Evolutionary conservation across 1,284 basidiomycete genomes (phyloP), one percentile per base, ranked within the genome.

Genomic region (Vanrija humicola): DNA sequence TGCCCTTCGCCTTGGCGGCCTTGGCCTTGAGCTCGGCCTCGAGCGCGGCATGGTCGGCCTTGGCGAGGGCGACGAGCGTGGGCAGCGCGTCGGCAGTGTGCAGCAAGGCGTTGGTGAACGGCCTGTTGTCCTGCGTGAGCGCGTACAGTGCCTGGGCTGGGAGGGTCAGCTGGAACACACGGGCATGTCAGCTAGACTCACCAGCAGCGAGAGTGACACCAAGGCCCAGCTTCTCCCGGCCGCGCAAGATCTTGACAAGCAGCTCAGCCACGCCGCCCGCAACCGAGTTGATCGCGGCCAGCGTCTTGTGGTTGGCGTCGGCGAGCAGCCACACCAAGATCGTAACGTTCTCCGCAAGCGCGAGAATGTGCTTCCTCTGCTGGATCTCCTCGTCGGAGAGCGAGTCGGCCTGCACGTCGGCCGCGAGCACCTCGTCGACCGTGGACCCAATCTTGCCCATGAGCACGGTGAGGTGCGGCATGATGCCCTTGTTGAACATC

Each of bases 401-500:
- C 54, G 50, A 63, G 52, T 23, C 66, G 34, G 34, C 34, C 50
- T 58, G 50, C 4, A 29, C 26, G 18, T 52, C n/a, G 16, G 45
- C 66, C 18, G 38, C 80, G 10, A 90, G 76, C 64, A 83, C 86
- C 66, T 86, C 82, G n/a, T 86, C 80, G 38, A 93, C 79, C 0
- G 83, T 85, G 3, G 74, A 77, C 6, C 88, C 88, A 56, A 94
- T 86, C 90, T 77, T 75, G 56, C 63, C 62, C 29, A 68, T 72
- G 16, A 77, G 64, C 5, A 67, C 64, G 15, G 58, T 63, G 21
- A 75, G 49, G 48, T 74, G 89, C 1, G 84, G 81, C 52, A 95
- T 79, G 51, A 96, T 85, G 63, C 88, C 88, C 79, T 96, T 96
- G 77, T 97, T 96, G 77, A 87, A 94, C 90, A 97, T 95, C 75